These are phyloP conservation scores for Panaeolus papilionaceus DNA, from an alignment of 768 basidiomycete species.

Conservation along the genomic window DNA sequence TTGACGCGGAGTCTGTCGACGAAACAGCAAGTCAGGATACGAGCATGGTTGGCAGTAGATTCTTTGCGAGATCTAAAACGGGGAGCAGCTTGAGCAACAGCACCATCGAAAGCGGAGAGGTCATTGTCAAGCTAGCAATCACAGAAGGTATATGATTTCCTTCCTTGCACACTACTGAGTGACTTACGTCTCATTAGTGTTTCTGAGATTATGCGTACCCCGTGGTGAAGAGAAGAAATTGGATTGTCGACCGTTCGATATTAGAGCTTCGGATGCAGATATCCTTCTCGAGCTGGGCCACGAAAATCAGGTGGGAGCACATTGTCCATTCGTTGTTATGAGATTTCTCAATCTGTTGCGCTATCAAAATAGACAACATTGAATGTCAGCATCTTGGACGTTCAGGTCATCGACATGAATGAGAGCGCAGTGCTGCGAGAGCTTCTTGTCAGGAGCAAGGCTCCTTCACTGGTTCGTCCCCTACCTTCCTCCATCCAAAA, in stretches of 20 bases:
- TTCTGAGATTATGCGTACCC: slow-evolving; percentile 56
- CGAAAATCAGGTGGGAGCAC: slow-evolving; percentile 65
- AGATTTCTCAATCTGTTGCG: not conserved
- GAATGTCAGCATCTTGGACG: slow-evolving; percentile 66
- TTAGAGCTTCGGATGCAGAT: slow-evolving; percentile 67
- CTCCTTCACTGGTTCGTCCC: slow-evolving; percentile 61
- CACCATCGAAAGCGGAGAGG: slow-evolving; percentile 41
- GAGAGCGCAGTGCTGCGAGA: slow-evolving; percentile 39
- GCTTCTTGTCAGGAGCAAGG: slow-evolving; percentile 61
- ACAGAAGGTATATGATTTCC: slow-evolving; percentile 41
- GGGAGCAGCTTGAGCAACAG: slow-evolving; percentile 41
- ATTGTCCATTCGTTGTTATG: not conserved
- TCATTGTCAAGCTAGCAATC: slow-evolving; percentile 51
- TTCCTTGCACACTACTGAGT: slow-evolving; percentile 12
- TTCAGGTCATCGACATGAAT: slow-evolving; percentile 58
- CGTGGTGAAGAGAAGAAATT: slow-evolving; percentile 38
- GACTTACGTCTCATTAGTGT: slow-evolving; percentile 29
- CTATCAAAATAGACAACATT: slow-evolving; percentile 67
- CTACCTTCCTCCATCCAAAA: not conserved
- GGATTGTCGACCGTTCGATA: slow-evolving; percentile 54
- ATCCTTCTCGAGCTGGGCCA: slow-evolving; percentile 70
- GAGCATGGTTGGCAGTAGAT: slow-evolving; percentile 82
- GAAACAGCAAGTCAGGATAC: slow-evolving; percentile 53
- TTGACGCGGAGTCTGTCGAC: slow-evolving; percentile 32
- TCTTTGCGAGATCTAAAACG: slow-evolving; percentile 65